Conservation (phyloP, 2,329 filamentous ascomycete genomes). For the Sclerotinia glacialis region DNA sequence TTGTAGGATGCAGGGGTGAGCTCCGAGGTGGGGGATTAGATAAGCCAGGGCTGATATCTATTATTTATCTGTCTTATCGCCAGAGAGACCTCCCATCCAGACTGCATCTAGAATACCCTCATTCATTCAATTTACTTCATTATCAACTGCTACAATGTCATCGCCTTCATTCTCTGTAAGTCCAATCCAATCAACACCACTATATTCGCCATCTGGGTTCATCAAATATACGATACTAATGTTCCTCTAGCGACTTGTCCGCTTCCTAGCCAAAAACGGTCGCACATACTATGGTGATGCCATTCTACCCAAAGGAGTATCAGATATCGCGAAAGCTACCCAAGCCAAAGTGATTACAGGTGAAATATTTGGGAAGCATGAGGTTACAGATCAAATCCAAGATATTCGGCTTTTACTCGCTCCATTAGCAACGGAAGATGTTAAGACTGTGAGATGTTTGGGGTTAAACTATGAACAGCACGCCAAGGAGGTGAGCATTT, state of each 20-base stretch:
- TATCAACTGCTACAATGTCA: slow-evolving; percentile 35
- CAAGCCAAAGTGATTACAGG: slow-evolving; percentile 62
- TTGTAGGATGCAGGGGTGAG: slow-evolving; percentile 1
- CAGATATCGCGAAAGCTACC: slow-evolving; percentile 58
- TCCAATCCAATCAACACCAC: slow-evolving; percentile 3
- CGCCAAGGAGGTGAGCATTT: slow-evolving; percentile 56
- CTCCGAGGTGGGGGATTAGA: background rate
- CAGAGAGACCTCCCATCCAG: background rate
- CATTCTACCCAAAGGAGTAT: slow-evolving; percentile 59
- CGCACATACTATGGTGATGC: slow-evolving; percentile 71
- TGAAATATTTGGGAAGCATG: slow-evolving; percentile 62
- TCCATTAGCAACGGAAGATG: slow-evolving; percentile 60
- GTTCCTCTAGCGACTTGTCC: slow-evolving; percentile 59
- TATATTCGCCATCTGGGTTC: too few species aligned
- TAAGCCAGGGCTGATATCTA: background rate
- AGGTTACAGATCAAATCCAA: slow-evolving; percentile 60
- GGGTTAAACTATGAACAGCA: slow-evolving; percentile 72
- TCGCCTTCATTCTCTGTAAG: slow-evolving; percentile 47
- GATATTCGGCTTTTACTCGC: slow-evolving; percentile 57
- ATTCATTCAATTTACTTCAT: background rate
- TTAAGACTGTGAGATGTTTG: slow-evolving; percentile 65
- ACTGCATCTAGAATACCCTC: background rate
- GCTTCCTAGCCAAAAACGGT: slow-evolving; percentile 70
- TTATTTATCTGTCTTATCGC: slow-evolving; percentile 15
- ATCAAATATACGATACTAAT: slow-evolving; percentile 20